Conservation (phyloP, 805 yeast species). For the Brettanomyces nanus region DNA sequence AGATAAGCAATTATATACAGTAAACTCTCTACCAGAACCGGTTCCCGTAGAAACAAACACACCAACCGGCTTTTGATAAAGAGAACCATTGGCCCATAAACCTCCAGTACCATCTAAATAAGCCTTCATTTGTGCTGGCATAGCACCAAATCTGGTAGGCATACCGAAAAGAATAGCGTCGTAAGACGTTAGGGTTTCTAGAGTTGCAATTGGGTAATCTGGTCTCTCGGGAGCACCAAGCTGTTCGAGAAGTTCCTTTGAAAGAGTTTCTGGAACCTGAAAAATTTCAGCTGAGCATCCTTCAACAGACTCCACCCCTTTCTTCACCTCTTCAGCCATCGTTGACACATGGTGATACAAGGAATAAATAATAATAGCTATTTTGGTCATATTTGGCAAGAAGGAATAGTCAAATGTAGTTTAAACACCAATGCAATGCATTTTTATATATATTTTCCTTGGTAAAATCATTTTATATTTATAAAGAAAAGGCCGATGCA, state of each 20-base stretch:
- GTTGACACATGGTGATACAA: conserved; percentile 68
- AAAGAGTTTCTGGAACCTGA: conserved; percentile 74
- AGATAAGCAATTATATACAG: conserved; percentile 51
- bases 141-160: conserved; percentile 72
- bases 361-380: conserved; percentile 74
- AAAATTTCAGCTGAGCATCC: conserved; percentile 65
- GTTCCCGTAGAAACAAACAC: conserved; percentile 64
- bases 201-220: conserved; percentile 49
- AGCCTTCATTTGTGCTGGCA: conserved; percentile 68
- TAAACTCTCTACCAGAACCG: conserved; percentile 71
- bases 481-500: no score
- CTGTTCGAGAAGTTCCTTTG: conserved; percentile 47
- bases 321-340: conserved; percentile 59
- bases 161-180: conserved; percentile 73
- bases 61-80: conserved; percentile 68
- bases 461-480: no score
- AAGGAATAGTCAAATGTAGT: no score
- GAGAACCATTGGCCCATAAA: conserved; percentile 63
- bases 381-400: conserved; percentile 41
- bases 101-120: conserved; percentile 77
- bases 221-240: conserved; percentile 52
- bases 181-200: conserved; percentile 47
- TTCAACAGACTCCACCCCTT: conserved; percentile 53
- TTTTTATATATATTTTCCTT: no score
- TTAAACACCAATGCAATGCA: no score